Evolutionary conservation across 495 filamentous ascomycete genomes (phyloP), one percentile per base, ranked within the genome.

Genomic region (Cetradonia linearis): DNA sequence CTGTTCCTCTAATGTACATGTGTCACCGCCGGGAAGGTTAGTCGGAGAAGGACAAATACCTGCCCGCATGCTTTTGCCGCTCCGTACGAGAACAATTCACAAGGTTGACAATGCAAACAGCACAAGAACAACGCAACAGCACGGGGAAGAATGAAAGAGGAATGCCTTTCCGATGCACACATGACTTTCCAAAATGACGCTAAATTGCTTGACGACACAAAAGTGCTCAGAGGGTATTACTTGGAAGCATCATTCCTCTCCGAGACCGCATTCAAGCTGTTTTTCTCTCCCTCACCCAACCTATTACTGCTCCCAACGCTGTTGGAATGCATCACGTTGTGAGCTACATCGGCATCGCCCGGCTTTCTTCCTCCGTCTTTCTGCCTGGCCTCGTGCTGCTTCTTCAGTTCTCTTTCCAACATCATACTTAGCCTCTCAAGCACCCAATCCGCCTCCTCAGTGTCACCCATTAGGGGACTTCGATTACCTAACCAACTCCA

Each of bases 401-500:
- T 62, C 59, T 70, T 74, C 60, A 87, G 68, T 69, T 82, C 81
- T 34, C 75, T 71, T 25, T 78, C 74, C 59, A 90, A 63, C 58
- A 70, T 76, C 56, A 74, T 71, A 44, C 77, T 78, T 58, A 90
- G 69, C 63, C 78, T 77, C 63, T 85, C 82, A 28, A 95, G 67
- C 31, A 95, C 79, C 90, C 90, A 95, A 69, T 91, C 83, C 10
- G 88, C 76, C 69, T 95, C 90, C 56, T 75, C 80, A 64, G 83
- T 81, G 9, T 77, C 77, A 5, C 86, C 84, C 77, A 94, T 83
- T 49, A 94, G 70, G 11, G 89, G 89, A 63, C 82, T 87, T 20
- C 78, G 73, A 54, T 81, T 76, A 8, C 85, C 84, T 9, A 94
- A 73, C 90, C 90, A 95, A 47, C 83, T 87, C 88, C 89, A 91